Evolutionary conservation across 192 early-diverging fungal genomes (phyloP).

Genomic region (Coemansia biformis): DNA sequence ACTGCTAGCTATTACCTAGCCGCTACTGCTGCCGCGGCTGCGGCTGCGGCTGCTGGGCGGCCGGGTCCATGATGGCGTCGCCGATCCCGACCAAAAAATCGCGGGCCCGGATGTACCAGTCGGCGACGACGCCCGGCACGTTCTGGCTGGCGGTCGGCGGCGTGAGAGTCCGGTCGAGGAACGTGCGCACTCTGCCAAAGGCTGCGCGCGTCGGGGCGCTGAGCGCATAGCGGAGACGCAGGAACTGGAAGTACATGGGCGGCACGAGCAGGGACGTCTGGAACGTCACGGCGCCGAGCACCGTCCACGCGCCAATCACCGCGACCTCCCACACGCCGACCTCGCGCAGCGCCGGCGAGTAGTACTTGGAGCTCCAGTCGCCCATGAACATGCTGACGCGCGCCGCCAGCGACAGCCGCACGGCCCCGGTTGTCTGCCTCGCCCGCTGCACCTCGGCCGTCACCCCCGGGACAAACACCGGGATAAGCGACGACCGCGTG

Average conservation of each 20-base stretch:
- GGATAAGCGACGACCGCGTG: slow-evolving; percentile 30
- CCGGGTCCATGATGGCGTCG: slow-evolving; percentile 23
- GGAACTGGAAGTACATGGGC: slow-evolving; percentile 34
- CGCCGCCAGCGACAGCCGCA: slow-evolving; percentile 14
- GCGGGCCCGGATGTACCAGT: slow-evolving; percentile 32
- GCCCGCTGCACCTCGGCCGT: slow-evolving; percentile 33
- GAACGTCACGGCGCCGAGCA: slow-evolving; percentile 38
- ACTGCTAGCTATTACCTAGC: too few species aligned
- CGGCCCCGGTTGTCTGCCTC: slow-evolving; percentile 4
- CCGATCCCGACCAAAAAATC: slow-evolving; percentile 36
- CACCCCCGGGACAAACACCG: slow-evolving; percentile 23
- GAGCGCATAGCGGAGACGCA: slow-evolving; percentile 41
- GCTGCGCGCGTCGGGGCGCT: slow-evolving; percentile 44
- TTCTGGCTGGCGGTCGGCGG: slow-evolving; percentile 19
- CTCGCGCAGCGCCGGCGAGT: slow-evolving; percentile 35
- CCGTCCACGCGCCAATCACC: slow-evolving; percentile 31
- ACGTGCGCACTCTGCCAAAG: slow-evolving; percentile 26
- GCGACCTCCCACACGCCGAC: slow-evolving; percentile 46
- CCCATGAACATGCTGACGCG: slow-evolving; percentile 31
- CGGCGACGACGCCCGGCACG: slow-evolving; percentile 29
- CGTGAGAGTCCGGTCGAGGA: slow-evolving; percentile 19
- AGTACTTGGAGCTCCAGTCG: slow-evolving; percentile 37
- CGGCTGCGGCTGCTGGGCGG: too few species aligned
- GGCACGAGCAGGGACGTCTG: slow-evolving; percentile 38
- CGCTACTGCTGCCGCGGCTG: too few species aligned